Conservation (phyloP, 768 basidiomycete genomes). For the Zangia roseola region DNA sequence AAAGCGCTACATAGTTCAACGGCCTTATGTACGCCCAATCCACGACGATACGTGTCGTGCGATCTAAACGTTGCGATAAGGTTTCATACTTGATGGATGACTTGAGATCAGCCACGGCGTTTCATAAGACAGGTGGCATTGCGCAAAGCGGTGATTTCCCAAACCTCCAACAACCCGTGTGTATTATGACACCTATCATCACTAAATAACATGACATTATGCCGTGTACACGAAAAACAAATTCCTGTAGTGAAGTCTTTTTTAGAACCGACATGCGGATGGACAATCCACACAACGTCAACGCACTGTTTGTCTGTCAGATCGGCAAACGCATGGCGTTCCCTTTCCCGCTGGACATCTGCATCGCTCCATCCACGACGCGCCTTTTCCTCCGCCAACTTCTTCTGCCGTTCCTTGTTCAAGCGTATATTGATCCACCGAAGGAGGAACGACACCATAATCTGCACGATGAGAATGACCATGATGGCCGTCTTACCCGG, state of each 20-base stretch:
- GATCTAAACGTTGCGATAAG: constrained; percentile 12
- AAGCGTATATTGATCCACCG: constrained; percentile 54
- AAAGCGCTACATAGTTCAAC: neutral
- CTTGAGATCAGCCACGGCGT: neutral
- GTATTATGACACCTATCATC: neutral
- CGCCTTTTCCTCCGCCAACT: constrained; percentile 44
- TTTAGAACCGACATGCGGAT: neutral
- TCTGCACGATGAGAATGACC: constrained; percentile 52
- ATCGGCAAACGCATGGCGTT: constrained; percentile 61
- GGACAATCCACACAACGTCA: constrained; percentile 5
- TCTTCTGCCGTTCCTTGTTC: constrained; percentile 46
- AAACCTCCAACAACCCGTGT: neutral
- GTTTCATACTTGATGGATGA: constrained; percentile 6
- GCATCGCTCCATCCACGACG: constrained; percentile 55
- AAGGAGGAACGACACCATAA: constrained; percentile 47
- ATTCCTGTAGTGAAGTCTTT: constrained; percentile 40
- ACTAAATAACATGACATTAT: constrained; percentile 21
- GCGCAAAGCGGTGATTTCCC: constrained; percentile 3
- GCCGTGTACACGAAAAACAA: constrained; percentile 58
- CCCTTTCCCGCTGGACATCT: constrained; percentile 56
- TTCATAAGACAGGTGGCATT: neutral
- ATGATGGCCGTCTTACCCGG: constrained; percentile 68
- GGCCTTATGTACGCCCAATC: constrained; percentile 10
- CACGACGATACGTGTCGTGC: neutral
- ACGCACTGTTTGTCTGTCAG: constrained; percentile 62